Evolutionary conservation across 768 basidiomycete species (phyloP).

Genomic region (Termitomyces sp.): DNA sequence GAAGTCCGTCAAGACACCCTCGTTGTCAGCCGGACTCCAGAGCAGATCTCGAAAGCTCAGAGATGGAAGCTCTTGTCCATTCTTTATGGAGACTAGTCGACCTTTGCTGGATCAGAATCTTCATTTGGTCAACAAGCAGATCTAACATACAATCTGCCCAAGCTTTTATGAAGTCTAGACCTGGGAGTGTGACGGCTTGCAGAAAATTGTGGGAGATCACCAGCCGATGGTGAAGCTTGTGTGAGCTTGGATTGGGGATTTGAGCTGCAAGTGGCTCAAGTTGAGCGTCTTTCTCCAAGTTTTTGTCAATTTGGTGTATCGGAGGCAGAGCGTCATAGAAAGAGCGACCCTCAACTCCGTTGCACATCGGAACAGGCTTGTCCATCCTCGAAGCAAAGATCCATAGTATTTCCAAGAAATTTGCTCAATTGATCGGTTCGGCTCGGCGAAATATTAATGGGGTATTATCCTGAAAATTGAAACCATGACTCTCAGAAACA

Average conservation of each 20-base stretch:
- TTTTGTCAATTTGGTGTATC: neutral
- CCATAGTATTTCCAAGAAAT: neutral
- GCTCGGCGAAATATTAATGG: neutral
- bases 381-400: neutral
- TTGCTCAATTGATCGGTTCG: neutral
- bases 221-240: neutral
- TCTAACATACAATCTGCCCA: conserved; percentile 10
- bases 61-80: neutral
- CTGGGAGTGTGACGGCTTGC: neutral
- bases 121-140: neutral
- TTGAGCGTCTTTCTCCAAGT: neutral
- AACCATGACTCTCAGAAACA: neutral
- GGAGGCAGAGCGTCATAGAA: neutral
- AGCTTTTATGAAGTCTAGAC: conserved; percentile 9
- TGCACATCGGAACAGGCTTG: too few relatives aligned
- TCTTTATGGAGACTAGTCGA: neutral
- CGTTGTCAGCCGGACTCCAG: conserved; percentile 1
- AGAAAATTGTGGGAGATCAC: neutral
- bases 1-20: conserved; percentile 10
- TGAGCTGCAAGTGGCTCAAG: neutral
- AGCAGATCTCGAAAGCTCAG: neutral
- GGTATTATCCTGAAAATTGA: neutral
- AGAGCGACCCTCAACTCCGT: neutral
- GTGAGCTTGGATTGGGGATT: neutral
- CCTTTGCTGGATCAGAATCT: neutral